phyloP scores from a whole-genome alignment of 2,329 filamentous ascomycete species.

The Aspergillus brunneoviolaceus region DNA sequence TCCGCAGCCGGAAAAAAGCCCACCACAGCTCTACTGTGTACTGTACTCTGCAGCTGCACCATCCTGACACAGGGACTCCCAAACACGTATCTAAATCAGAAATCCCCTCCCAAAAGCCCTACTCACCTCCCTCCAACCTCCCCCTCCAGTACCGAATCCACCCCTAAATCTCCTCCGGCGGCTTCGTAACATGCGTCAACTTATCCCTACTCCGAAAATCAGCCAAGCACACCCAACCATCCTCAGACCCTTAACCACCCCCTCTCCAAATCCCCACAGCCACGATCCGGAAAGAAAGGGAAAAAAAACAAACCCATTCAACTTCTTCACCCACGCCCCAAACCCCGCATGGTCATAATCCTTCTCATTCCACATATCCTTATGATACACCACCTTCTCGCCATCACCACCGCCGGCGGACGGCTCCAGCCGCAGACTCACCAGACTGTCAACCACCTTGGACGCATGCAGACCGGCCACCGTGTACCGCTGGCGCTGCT shows the following conservation, averaged over 20 bases:
- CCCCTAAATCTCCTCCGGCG: conserved; percentile 6
- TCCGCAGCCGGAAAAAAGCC: no score
- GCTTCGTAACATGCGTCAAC: conserved; percentile 12
- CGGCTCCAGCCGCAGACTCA: conserved; percentile 9
- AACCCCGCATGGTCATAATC: conserved; percentile 13
- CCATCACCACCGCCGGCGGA: neutral
- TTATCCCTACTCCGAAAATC: conserved; percentile 6
- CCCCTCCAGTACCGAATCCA: neutral
- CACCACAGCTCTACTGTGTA: no score
- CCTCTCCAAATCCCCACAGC: neutral
- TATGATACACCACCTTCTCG: conserved; percentile 16
- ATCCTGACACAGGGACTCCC: no score
- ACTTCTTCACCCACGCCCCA: conserved; percentile 12
- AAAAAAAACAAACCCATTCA: conserved; percentile 10
- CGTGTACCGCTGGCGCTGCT: conserved; percentile 13
- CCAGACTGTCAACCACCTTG: conserved; percentile 11
- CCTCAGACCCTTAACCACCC: neutral
- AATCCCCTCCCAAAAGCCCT: neutral
- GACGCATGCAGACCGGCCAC: conserved; percentile 6
- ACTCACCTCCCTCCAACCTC: neutral
- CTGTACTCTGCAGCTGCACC: no score
- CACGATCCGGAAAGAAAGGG: neutral
- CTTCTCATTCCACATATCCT: conserved; percentile 15
- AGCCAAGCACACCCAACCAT: no score
- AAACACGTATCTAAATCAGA: no score